A percentile compares a stretch with the other conserved stretches of the same genome.
Conservation (phyloP, 306 rosid genomes). For the Cucumis hystrix region DNA sequence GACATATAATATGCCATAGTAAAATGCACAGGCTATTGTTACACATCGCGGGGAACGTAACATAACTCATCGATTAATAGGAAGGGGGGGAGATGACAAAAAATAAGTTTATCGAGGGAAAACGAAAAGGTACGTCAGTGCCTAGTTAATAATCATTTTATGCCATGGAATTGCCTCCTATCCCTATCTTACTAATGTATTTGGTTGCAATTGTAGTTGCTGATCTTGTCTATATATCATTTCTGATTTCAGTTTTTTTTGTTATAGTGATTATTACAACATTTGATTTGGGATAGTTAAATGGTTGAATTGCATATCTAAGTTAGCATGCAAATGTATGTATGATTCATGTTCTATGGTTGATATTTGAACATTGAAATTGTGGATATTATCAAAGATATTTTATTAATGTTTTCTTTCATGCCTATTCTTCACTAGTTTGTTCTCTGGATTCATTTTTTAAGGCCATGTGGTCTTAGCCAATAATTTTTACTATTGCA, state of each 20-base stretch:
- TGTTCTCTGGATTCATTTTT: background rate
- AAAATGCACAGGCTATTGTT: constrained; percentile 8
- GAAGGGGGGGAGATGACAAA: background rate
- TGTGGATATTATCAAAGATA: background rate
- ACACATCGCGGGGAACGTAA: background rate
- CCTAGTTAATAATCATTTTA: background rate
- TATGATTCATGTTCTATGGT: background rate
- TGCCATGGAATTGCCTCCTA: background rate
- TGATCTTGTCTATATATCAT: background rate
- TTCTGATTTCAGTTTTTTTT: background rate
- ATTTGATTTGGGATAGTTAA: background rate
- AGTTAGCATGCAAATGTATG: background rate
- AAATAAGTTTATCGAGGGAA: background rate
- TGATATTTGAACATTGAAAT: background rate
- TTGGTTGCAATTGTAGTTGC: background rate
- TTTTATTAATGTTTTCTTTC: background rate
- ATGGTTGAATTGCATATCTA: background rate
- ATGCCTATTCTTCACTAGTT: background rate
- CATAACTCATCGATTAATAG: background rate
- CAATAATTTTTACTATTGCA: background rate
- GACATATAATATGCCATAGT: constrained; percentile 5
- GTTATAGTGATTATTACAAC: background rate
- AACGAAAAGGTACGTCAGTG: background rate
- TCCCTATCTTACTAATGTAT: background rate
- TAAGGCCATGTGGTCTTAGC: background rate